Base-by-base conservation (phyloP, 108 stramenopile species). In the Chaetoceros tenuissimus region DNA sequence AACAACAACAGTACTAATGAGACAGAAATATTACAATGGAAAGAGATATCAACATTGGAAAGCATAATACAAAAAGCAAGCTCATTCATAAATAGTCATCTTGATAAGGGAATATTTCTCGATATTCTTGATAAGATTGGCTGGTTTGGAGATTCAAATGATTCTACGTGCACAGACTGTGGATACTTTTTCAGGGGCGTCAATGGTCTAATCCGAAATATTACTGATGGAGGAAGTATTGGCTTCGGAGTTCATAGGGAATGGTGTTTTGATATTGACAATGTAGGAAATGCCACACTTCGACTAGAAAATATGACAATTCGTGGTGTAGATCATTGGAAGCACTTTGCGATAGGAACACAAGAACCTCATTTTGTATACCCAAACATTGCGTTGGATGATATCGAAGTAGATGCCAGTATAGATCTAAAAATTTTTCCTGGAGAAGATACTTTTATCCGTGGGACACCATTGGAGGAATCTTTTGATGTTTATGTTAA, bases 121-220 rank as follows among this genome's bases (percentile, higher is more conserved):
- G 57, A 70, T 59, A 49, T 73, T 47, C 58, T 74, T 46, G 66
- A 53, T 40, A 65, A 59, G 10, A 59, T 71, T 34, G 69, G 71
- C 48, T 23, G 34, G 3, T 67, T 56, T 54, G 26, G 48, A 20
- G 40, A 30, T 27, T 24, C 34, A 21, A 24, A n/a, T 31, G 3
- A 17, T 34, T 19, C 17, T 46, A 17, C 18, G 54, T 44, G 57
- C 23, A 0, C 10, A 26, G 55, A 64, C 50, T 81, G 80, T 60
- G 80, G 80, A 0, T 77, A 64, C 56, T 69, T 76, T 51, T 87
- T 78, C 60, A 71, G 69, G 22, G 87, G 87, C 0, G 26, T 82
- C 26, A 83, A 82, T 57, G 87, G 87, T 2, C 43, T 82, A 50
- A 47, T 89, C 10, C 40, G 62, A 48, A 68, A 72, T 0, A 26